These are phyloP conservation scores for Lycium ferocissimum DNA, from an alignment of 257 asterid species.

Conservation along the genomic window DNA sequence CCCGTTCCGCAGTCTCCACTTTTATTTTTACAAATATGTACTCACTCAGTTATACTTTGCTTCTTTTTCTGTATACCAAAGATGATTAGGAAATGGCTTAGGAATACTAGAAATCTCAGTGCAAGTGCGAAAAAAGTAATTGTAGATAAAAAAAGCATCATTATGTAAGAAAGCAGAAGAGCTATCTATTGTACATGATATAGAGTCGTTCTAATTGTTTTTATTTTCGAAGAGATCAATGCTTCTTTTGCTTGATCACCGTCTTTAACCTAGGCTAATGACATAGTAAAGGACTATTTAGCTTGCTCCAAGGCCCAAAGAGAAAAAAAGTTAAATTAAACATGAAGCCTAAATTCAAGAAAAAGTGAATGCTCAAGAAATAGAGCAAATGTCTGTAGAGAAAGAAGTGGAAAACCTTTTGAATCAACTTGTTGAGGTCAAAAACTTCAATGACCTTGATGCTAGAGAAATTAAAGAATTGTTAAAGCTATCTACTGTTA, in stretches of 20 bases:
- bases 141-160: conserved; percentile 37
- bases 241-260: conserved; percentile 42
- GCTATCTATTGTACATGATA: conserved; percentile 48
- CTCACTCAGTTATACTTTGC: not conserved
- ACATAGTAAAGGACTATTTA: conserved; percentile 37
- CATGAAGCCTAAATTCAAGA: conserved; percentile 43
- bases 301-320: conserved; percentile 38
- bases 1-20: not conserved
- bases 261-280: conserved; percentile 29
- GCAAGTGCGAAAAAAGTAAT: conserved; percentile 40
- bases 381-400: conserved; percentile 38
- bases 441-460: no score
- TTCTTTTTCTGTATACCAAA: not conserved
- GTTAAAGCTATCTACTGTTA: no score
- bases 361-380: not conserved
- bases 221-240: conserved; percentile 29
- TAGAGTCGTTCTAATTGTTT: conserved; percentile 40
- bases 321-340: conserved; percentile 40
- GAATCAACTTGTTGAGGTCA: no score
- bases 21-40: not conserved
- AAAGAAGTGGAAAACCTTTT: conserved; percentile 33
- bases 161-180: conserved; percentile 49
- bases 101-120: conserved; percentile 29
- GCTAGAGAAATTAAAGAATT: no score
- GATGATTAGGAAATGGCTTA: conserved; percentile 42